A percentile compares a stretch with the other conserved stretches of the same genome.
These are phyloP conservation scores for Aureobasidium sp. DNA, from an alignment of 2,329 filamentous ascomycete species.

Conservation along the genomic window DNA sequence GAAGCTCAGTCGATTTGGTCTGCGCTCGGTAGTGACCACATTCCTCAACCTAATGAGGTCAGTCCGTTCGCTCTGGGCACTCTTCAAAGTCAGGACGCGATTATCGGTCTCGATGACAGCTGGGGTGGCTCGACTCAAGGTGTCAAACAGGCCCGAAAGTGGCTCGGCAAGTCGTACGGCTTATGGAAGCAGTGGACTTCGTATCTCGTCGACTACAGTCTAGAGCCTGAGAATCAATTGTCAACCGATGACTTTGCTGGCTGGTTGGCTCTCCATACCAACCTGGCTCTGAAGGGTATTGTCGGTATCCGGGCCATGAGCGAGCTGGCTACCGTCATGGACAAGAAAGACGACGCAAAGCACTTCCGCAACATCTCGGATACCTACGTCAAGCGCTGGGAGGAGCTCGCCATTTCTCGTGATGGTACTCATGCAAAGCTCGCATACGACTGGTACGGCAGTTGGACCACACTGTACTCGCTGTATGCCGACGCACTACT, in stretches of 20 bases:
- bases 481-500: conserved; percentile 73
- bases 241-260: conserved; percentile 83
- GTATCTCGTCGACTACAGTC: conserved; percentile 67
- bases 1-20: conserved; percentile 55
- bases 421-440: conserved; percentile 68
- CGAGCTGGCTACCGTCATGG: conserved; percentile 57
- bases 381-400: conserved; percentile 67
- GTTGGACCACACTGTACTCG: conserved; percentile 81
- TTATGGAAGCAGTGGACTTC: conserved; percentile 72
- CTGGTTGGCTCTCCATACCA: conserved; percentile 69
- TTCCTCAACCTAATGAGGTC: conserved; percentile 27
- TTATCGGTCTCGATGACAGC: conserved; percentile 53
- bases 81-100: conserved; percentile 43
- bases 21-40: conserved; percentile 31
- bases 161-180: conserved; percentile 62
- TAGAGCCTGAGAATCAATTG: conserved; percentile 69
- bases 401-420: conserved; percentile 60
- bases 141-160: conserved; percentile 52
- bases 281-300: conserved; percentile 76
- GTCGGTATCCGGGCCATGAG: conserved; percentile 75
- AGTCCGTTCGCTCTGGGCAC: conserved; percentile 42
- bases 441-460: conserved; percentile 71
- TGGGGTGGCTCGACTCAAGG: conserved; percentile 51
- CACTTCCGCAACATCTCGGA: conserved; percentile 56
- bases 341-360: conserved; percentile 49